Conservation (phyloP, 148 eudicot species). For the Chenopodium suecicum region DNA sequence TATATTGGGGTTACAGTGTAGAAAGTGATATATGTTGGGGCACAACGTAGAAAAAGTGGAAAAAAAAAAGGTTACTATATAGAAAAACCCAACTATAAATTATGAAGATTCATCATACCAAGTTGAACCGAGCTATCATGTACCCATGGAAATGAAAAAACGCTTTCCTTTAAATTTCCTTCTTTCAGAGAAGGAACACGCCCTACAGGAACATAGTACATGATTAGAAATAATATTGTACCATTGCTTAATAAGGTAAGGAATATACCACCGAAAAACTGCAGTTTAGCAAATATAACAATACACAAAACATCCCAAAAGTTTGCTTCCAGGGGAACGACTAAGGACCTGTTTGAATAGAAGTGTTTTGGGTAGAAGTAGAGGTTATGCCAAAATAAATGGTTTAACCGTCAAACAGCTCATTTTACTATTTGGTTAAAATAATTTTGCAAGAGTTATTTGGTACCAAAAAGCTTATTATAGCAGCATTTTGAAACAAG, state of each 20-base stretch:
- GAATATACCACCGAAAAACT: background rate
- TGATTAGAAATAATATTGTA: conserved; percentile 9
- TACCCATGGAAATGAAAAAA: conserved; percentile 78
- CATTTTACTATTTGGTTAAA: no score
- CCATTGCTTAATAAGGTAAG: background rate
- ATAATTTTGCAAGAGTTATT: no score
- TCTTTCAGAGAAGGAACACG: conserved; percentile 83
- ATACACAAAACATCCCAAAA: background rate
- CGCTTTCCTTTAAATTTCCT: conserved; percentile 81
- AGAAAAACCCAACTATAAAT: background rate
- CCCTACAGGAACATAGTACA: conserved; percentile 39
- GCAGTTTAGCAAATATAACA: background rate
- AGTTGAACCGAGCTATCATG: conserved; percentile 73
- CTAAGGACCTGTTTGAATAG: no score
- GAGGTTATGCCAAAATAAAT: no score
- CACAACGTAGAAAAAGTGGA: no score
- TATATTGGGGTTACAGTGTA: no score
- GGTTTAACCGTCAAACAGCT: no score
- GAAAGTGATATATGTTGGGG: no score
- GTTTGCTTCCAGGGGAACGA: background rate
- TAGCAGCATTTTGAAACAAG: no score
- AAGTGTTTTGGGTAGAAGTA: no score
- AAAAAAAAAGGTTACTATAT: no score
- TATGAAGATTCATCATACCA: conserved; percentile 39
- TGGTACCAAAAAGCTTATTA: no score